Evolutionary conservation across 2,329 filamentous ascomycete genomes (phyloP).

Genomic region (Colletotrichum sp.): DNA sequence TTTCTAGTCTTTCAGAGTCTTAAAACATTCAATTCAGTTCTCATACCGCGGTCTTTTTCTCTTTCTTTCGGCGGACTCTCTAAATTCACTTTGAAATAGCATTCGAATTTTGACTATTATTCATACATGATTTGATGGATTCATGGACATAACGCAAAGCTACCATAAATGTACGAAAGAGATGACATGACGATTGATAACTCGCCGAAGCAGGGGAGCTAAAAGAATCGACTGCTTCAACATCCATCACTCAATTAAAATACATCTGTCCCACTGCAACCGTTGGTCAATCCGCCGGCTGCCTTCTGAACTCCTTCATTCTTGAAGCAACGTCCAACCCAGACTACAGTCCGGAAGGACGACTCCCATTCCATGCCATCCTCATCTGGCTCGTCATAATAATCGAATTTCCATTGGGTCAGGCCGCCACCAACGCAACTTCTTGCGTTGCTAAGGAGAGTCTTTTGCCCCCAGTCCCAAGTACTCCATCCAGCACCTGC

Average conservation of each 20-base stretch:
- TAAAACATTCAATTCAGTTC: not conserved
- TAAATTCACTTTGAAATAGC: not conserved
- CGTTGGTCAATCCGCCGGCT: not conserved
- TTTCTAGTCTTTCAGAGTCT: not conserved
- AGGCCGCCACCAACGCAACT: not conserved
- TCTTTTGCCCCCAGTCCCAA: not conserved
- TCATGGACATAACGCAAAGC: not conserved
- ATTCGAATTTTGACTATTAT: not conserved
- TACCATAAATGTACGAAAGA: accelerated
- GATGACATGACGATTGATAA: accelerated
- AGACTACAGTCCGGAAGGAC: not conserved
- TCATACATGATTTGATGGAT: not conserved
- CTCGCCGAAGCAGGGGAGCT: not conserved
- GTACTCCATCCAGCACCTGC: not conserved
- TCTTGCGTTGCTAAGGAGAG: not conserved
- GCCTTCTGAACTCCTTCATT: not conserved
- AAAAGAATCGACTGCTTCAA: not conserved
- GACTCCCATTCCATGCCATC: not conserved
- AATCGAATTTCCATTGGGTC: not conserved
- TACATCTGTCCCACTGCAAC: not conserved
- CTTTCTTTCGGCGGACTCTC: no score
- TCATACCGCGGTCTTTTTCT: not conserved
- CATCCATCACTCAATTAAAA: not conserved
- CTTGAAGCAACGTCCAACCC: not conserved
- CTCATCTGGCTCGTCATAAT: not conserved